Percentiles rank a stretch among this genome's conserved stretches.
Evolutionary conservation across 1,284 basidiomycete species (phyloP).

Genomic region (Fistulinella cinereoalba): DNA sequence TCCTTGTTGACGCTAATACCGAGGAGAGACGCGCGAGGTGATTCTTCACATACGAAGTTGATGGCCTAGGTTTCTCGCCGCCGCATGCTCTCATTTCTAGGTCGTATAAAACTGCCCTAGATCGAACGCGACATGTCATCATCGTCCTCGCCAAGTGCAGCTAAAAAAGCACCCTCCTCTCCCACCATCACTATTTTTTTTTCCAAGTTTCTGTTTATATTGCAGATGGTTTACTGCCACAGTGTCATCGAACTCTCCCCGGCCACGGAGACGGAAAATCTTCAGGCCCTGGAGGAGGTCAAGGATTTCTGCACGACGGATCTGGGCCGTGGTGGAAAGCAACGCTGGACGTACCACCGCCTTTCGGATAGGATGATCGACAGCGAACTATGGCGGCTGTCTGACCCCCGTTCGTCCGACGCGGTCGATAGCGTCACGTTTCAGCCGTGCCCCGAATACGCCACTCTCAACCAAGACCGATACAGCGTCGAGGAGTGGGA

Average conservation of each 20-base stretch:
- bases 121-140: constrained; percentile 12
- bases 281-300: constrained; percentile 50
- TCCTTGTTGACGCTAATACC: constrained; percentile 22
- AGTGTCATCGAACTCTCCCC: constrained; percentile 40
- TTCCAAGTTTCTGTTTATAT: too few relatives aligned
- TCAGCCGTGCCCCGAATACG: constrained; percentile 55
- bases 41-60: constrained; percentile 17
- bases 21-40: constrained; percentile 22
- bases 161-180: constrained; percentile 2
- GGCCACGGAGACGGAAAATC: constrained; percentile 47
- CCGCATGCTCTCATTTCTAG: constrained; percentile 17
- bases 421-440: constrained; percentile 52
- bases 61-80: constrained; percentile 5
- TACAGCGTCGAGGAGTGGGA: constrained; percentile 53
- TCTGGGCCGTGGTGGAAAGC: constrained; percentile 51
- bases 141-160: constrained; percentile 9
- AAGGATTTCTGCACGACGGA: constrained; percentile 53
- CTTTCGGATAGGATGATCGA: constrained; percentile 48
- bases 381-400: constrained; percentile 43
- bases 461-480: constrained; percentile 53
- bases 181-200: background rate
- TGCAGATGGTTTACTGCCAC: constrained; percentile 35
- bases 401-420: constrained; percentile 37
- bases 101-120: constrained; percentile 23
- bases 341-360: constrained; percentile 54